These are phyloP conservation scores for Naematelia aurantialba DNA, from an alignment of 768 basidiomycete genomes.

Conservation along the genomic window DNA sequence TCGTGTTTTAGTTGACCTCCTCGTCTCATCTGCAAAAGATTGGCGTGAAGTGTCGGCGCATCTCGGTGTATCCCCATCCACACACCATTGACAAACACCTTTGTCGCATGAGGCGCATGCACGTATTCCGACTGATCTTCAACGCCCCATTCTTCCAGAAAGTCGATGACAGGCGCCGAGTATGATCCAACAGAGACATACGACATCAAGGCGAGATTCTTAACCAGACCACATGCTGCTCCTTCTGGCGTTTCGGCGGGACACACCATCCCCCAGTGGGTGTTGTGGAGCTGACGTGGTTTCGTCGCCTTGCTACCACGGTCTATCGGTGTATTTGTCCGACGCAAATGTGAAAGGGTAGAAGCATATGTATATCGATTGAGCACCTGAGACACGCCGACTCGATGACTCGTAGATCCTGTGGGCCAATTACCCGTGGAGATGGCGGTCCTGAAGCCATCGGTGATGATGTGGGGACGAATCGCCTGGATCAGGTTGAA, in stretches of 20 bases:
- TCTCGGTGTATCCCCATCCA: constrained; percentile 99
- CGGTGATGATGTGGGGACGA: constrained; percentile 94
- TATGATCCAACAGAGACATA: constrained; percentile 97
- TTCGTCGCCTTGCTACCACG: constrained; percentile 99
- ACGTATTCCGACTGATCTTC: constrained; percentile 92
- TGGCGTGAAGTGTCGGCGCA: constrained; percentile 84
- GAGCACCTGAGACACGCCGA: constrained; percentile 96
- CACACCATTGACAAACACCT: constrained; percentile 98
- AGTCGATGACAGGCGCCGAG: constrained; percentile 93
- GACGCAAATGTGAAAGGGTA: constrained; percentile 93
- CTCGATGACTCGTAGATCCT: constrained; percentile 95
- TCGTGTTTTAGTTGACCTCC: constrained; percentile 94
- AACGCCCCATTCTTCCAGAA: constrained; percentile 96
- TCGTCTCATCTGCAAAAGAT: constrained; percentile 83
- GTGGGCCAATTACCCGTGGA: constrained; percentile 99
- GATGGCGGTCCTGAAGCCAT: constrained; percentile 94
- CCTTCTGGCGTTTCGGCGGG: constrained; percentile 99
- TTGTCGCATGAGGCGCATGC: constrained; percentile 71
- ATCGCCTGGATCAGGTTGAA: constrained; percentile 88
- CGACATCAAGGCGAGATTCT: constrained; percentile 94
- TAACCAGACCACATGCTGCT: constrained; percentile 97
- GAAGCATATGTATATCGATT: constrained; percentile 99
- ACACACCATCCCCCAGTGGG: constrained; percentile 99
- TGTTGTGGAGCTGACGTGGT: constrained; percentile 97
- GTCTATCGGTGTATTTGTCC: constrained; percentile 95